Evolutionary conservation across 176 grass and related monocot genomes (phyloP).

Genomic region (Eleusine indica): DNA sequence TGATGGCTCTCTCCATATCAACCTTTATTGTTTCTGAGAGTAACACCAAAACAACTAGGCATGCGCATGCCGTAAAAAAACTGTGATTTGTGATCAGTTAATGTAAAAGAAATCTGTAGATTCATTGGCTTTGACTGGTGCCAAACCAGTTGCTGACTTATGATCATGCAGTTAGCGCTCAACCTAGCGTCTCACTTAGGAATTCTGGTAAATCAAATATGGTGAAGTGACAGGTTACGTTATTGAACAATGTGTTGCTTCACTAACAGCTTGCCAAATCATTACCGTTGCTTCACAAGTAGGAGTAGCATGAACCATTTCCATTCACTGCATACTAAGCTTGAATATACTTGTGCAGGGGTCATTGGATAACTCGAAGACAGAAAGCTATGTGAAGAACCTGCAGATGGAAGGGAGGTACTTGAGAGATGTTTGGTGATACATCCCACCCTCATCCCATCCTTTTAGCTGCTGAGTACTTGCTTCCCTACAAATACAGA

Average conservation of each 20-base stretch:
- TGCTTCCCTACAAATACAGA: neutral
- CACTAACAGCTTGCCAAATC: neutral
- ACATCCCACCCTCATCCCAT: neutral
- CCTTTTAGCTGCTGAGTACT: neutral
- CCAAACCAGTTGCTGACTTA: neutral
- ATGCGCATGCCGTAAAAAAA: neutral
- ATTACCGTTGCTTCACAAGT: neutral
- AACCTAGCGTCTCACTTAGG: neutral
- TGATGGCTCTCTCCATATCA: neutral
- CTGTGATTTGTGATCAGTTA: neutral
- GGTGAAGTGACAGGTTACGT: neutral
- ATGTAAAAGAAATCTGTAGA: neutral
- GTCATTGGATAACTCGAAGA: slow-evolving; percentile 69
- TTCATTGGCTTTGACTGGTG: neutral
- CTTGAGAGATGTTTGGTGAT: slow-evolving; percentile 92
- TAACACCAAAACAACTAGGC: too few relatives aligned
- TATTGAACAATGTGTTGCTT: slow-evolving; percentile 3
- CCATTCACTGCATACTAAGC: neutral
- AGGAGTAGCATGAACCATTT: neutral
- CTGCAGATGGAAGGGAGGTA: slow-evolving; percentile 93
- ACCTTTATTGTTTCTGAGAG: neutral
- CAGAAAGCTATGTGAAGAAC: slow-evolving; percentile 84
- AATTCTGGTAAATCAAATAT: neutral
- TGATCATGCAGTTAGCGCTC: neutral
- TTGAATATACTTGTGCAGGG: slow-evolving; percentile 49